Evolutionary conservation across 805 yeast genomes (phyloP).

Genomic region (Saturnispora saitoi): DNA sequence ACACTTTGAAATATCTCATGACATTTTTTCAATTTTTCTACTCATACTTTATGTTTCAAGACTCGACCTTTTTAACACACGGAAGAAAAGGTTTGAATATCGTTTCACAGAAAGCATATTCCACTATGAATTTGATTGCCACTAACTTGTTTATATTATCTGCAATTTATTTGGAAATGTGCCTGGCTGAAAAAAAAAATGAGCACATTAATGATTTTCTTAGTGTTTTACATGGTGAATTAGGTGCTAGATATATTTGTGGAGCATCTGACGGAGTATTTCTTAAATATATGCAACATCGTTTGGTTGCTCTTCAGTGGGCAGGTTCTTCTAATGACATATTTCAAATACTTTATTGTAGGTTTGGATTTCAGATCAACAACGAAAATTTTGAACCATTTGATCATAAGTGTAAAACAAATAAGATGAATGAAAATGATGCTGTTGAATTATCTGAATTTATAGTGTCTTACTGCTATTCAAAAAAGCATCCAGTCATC

Average conservation of each 20-base stretch:
- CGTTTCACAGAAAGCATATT: conserved; percentile 36
- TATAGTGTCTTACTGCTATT: conserved; percentile 47
- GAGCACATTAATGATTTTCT: conserved; percentile 38
- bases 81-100: conserved; percentile 34
- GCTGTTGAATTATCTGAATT: conserved; percentile 31
- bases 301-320: conserved; percentile 36
- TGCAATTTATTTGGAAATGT: conserved; percentile 30
- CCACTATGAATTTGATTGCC: conserved; percentile 38
- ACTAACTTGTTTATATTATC: conserved; percentile 32
- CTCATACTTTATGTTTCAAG: conserved; percentile 45
- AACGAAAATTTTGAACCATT: conserved; percentile 53
- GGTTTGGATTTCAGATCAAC: conserved; percentile 58
- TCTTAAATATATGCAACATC: conserved; percentile 48
- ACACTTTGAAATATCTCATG: conserved; percentile 20
- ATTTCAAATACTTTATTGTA: conserved; percentile 70
- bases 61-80: conserved; percentile 33
- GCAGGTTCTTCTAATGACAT: conserved; percentile 54
- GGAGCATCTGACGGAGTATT: conserved; percentile 54
- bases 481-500: conserved; percentile 50
- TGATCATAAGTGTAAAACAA: conserved; percentile 50
- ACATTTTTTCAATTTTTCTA: conserved; percentile 37
- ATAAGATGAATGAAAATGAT: conserved; percentile 32
- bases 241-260: conserved; percentile 67
- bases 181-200: conserved; percentile 13
- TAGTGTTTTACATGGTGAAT: conserved; percentile 57